Evolutionary conservation across 169 alveolate genomes (phyloP).

Genomic region (Eimeria tenella): DNA sequence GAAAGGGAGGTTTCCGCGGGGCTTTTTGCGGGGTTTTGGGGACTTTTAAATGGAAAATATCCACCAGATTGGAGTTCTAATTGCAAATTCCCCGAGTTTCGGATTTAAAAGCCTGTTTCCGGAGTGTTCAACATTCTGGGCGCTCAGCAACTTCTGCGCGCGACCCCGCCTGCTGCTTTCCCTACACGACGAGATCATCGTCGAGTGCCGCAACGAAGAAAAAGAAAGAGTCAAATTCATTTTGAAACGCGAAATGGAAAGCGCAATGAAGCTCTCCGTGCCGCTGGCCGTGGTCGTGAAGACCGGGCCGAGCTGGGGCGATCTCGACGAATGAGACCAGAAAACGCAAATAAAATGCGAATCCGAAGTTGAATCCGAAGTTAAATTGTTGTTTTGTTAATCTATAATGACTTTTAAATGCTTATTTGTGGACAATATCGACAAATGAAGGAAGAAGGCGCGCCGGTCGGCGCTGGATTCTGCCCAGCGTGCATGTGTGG

Average conservation of each 20-base stretch:
- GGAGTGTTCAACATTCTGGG: background rate
- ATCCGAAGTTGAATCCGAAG: too few species aligned
- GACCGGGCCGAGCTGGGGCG: conserved; percentile 48
- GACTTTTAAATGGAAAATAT: too few species aligned
- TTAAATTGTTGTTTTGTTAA: too few species aligned
- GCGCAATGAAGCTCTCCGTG: background rate
- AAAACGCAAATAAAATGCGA: background rate
- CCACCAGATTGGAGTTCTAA: too few species aligned
- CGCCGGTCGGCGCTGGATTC: too few species aligned
- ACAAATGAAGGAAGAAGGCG: too few species aligned
- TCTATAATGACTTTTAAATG: too few species aligned
- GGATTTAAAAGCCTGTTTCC: background rate
- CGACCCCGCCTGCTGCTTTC: conserved; percentile 73
- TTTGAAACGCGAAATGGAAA: background rate
- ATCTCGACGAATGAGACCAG: background rate
- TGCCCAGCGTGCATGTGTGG: too few species aligned
- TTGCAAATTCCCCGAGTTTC: background rate
- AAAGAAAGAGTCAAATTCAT: background rate
- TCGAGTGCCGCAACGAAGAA: conserved; percentile 38
- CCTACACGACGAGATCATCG: conserved; percentile 77
- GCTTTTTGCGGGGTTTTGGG: too few species aligned
- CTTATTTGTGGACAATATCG: too few species aligned
- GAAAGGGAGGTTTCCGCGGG: too few species aligned
- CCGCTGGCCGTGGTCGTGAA: conserved; percentile 57
- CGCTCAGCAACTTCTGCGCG: background rate